A percentile compares a stretch with the other conserved stretches of the same genome.
phyloP scores from a whole-genome alignment of 768 basidiomycete genomes.

The Leccinum barrowsii region DNA sequence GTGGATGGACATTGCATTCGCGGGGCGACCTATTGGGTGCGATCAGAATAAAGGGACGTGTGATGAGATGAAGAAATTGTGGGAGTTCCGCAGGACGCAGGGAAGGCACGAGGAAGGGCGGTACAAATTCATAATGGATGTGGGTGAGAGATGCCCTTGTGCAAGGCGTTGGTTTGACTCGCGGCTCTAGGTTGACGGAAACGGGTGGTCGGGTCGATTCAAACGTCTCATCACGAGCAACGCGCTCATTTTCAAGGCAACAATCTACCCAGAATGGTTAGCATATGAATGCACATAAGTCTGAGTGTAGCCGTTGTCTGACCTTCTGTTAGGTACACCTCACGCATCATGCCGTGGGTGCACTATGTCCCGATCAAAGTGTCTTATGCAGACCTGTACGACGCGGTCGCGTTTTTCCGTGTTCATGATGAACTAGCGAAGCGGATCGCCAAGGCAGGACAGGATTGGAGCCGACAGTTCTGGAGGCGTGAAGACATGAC shows the following conservation, averaged over 20 bases:
- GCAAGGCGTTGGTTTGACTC: background rate
- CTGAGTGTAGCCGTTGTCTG: background rate
- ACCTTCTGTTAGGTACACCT: slow-evolving; percentile 41
- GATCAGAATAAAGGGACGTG: slow-evolving; percentile 35
- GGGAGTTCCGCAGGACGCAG: slow-evolving; percentile 48
- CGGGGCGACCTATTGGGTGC: slow-evolving; percentile 44
- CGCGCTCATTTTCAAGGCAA: slow-evolving; percentile 63
- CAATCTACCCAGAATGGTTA: slow-evolving; percentile 73
- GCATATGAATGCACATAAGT: background rate
- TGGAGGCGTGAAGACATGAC: slow-evolving; percentile 62
- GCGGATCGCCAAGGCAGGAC: slow-evolving; percentile 54
- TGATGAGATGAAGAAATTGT: slow-evolving; percentile 39
- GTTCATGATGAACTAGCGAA: slow-evolving; percentile 58
- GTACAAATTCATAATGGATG: slow-evolving; percentile 61
- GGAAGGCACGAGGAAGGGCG: slow-evolving; percentile 46
- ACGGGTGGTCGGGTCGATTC: slow-evolving; percentile 71
- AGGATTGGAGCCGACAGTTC: slow-evolving; percentile 51
- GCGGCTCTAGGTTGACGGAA: slow-evolving; percentile 48
- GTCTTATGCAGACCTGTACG: slow-evolving; percentile 66
- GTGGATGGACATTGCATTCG: slow-evolving; percentile 60
- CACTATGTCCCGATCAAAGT: slow-evolving; percentile 71
- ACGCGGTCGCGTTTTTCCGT: slow-evolving; percentile 70
- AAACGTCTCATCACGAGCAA: slow-evolving; percentile 61
- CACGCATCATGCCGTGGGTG: slow-evolving; percentile 63
- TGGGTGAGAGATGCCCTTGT: slow-evolving; percentile 24